phyloP scores from a whole-genome alignment of 352 stramenopile genomes.

The Pythium sp. region DNA sequence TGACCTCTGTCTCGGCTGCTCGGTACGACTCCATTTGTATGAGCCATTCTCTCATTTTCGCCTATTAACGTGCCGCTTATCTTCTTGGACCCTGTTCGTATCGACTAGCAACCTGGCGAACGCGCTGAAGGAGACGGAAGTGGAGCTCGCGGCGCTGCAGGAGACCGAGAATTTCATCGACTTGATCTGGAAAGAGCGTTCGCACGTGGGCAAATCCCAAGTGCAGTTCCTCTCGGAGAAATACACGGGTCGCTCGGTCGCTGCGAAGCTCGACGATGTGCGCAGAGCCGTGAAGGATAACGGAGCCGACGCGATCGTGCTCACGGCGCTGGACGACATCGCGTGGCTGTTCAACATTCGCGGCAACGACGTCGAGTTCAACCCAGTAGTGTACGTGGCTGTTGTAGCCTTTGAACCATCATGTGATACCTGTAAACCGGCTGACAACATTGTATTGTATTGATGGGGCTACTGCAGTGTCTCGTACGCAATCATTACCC shows the following conservation, averaged over 20 bases:
- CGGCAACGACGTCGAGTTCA: slow-evolving; percentile 96
- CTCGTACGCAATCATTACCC: slow-evolving; percentile 93
- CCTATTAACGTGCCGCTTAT: neutral
- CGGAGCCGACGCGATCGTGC: slow-evolving; percentile 90
- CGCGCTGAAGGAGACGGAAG: slow-evolving; percentile 61
- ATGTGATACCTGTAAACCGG: neutral
- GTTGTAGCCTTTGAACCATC: neutral
- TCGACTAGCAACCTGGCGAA: slow-evolving; percentile 51
- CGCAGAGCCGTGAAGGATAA: slow-evolving; percentile 87
- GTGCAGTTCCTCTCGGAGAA: slow-evolving; percentile 92
- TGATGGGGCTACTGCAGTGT: slow-evolving; percentile 33
- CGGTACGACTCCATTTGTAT: slow-evolving; percentile 27
- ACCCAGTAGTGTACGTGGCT: slow-evolving; percentile 93
- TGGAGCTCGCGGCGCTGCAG: slow-evolving; percentile 73
- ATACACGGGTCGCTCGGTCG: slow-evolving; percentile 90
- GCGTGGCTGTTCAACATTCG: slow-evolving; percentile 98
- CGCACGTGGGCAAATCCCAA: slow-evolving; percentile 60
- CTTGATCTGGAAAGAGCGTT: slow-evolving; percentile 89
- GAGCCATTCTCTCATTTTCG: neutral
- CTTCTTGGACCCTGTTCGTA: neutral
- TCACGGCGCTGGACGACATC: slow-evolving; percentile 96
- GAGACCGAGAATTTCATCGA: slow-evolving; percentile 94
- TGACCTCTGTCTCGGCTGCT: slow-evolving; percentile 89
- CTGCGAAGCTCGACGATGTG: slow-evolving; percentile 87
- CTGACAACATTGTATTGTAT: neutral